phyloP scores from a whole-genome alignment of 2,329 filamentous ascomycete species.

The Hansfordia pulvinata region DNA sequence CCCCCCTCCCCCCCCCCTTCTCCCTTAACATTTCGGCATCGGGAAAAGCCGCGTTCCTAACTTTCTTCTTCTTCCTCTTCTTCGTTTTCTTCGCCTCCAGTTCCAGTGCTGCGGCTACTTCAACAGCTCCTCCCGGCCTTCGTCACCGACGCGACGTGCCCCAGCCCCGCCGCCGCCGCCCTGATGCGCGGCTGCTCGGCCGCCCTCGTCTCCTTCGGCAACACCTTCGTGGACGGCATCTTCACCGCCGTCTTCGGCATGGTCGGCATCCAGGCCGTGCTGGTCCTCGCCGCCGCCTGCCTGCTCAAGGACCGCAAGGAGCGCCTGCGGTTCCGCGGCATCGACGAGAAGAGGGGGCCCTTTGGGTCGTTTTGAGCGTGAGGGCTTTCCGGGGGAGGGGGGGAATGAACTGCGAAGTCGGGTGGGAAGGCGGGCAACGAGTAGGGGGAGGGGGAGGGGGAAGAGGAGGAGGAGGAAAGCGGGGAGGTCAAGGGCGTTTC shows the following conservation, averaged over 20 bases:
- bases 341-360: conserved; percentile 72
- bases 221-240: conserved; percentile 58
- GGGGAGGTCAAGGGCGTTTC: no score
- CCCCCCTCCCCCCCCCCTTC: conserved; percentile 3
- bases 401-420: no score
- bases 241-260: conserved; percentile 73
- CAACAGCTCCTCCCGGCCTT: conserved; percentile 63
- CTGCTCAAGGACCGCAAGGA: conserved; percentile 72
- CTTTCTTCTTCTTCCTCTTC: conserved; percentile 11
- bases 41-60: background rate
- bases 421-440: no score
- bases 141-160: conserved; percentile 53
- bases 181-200: conserved; percentile 56
- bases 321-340: conserved; percentile 62
- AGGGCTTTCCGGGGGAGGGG: no score
- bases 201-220: conserved; percentile 54
- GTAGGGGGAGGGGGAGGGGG: no score
- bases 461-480: no score
- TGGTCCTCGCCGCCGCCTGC: conserved; percentile 60
- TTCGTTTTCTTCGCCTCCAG: conserved; percentile 29
- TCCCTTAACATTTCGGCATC: background rate
- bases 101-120: conserved; percentile 73
- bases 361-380: no score
- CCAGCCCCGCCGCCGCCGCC: conserved; percentile 56
- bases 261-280: conserved; percentile 54